Evolutionary conservation across 192 early-diverging fungal species (phyloP), one percentile per base, ranked within the genome.

Genomic region (Coemansia sp.): DNA sequence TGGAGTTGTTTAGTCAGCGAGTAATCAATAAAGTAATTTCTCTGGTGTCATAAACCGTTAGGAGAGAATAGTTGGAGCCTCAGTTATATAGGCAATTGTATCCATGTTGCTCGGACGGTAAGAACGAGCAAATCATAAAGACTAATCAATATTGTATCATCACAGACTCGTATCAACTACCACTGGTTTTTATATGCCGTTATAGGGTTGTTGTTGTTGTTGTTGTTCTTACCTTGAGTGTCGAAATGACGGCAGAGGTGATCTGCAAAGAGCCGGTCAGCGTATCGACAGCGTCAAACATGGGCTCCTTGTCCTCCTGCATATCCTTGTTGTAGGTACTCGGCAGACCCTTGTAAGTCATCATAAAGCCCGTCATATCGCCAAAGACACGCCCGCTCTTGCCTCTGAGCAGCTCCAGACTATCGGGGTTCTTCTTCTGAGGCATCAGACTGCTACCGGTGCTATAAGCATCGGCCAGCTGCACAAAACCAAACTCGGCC

Each of bases 361-460:
- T 99, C 88, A 99, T 89, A 72, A 99, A 97, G 6, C 95, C 95
- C 51, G 91, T 73, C 91, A 96, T 89, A 73, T 89, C 87, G 20
- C 97, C 97, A 88, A 96, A 99, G 20, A 96, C 92, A 51, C 97
- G 92, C 25, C 97, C 97, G 68, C 90, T 88, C 73, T 99, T 99
- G 56, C 97, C 97, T 54, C 97, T 91, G 64, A 99, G 84, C 32
- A 99, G 87, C 75, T 99, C 97, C 32, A 96, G 69, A 38, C 90
- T 92, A 75, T 99, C 97, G 7, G 97, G 94, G 85, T 99, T 99
- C 88, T 99, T 99, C 83, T 99, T 99, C 70, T 99, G 97, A 31
- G 97, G 97, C 97, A 99, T 99, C 80, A 99, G 77, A 65, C 92
- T 94, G 78, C 90, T 93, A 22, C 97, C 97, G 38, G 97, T 99